Conservation (phyloP, 2,329 filamentous ascomycete genomes). For the Corniculantispora saksenae region DNA sequence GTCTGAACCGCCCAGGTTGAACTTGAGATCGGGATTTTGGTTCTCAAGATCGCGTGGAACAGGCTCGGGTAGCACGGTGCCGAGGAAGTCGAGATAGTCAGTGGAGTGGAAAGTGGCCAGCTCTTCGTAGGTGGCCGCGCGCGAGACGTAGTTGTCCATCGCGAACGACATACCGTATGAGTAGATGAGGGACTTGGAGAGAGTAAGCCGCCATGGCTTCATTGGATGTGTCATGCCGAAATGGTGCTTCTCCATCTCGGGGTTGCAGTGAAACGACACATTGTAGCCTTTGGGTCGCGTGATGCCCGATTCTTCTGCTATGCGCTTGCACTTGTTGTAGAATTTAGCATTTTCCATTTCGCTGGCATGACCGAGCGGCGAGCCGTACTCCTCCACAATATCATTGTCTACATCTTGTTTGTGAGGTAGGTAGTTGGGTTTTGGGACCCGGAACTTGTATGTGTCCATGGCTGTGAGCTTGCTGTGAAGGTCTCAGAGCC, state of each 20-base stretch:
- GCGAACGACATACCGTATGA: conserved; percentile 94
- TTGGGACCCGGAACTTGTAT: conserved; percentile 56
- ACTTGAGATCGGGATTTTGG: conserved; percentile 65
- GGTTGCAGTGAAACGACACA: conserved; percentile 95
- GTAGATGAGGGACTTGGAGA: conserved; percentile 92
- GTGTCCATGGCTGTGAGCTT: conserved; percentile 42
- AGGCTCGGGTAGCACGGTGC: conserved; percentile 66
- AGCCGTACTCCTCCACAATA: conserved; percentile 54
- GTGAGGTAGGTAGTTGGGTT: conserved; percentile 62
- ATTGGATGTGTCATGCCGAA: conserved; percentile 97
- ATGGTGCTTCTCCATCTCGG: conserved; percentile 92
- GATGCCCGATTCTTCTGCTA: conserved; percentile 66
- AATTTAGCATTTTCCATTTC: conserved; percentile 59
- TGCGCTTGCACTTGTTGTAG: conserved; percentile 58
- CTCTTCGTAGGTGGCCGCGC: conserved; percentile 84
- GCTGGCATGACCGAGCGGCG: conserved; percentile 50
- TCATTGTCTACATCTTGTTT: conserved; percentile 53
- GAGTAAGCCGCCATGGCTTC: conserved; percentile 96
- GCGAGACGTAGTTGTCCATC: conserved; percentile 90
- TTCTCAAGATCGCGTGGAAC: conserved; percentile 66
- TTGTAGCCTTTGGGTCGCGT: conserved; percentile 80
- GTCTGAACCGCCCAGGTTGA: conserved; percentile 87
- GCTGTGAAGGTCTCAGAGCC: background rate
- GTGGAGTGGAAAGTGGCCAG: conserved; percentile 81
- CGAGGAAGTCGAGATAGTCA: conserved; percentile 90